Evolutionary conservation across 2,329 filamentous ascomycete genomes (phyloP).

Genomic region (Alternaria gaisen): DNA sequence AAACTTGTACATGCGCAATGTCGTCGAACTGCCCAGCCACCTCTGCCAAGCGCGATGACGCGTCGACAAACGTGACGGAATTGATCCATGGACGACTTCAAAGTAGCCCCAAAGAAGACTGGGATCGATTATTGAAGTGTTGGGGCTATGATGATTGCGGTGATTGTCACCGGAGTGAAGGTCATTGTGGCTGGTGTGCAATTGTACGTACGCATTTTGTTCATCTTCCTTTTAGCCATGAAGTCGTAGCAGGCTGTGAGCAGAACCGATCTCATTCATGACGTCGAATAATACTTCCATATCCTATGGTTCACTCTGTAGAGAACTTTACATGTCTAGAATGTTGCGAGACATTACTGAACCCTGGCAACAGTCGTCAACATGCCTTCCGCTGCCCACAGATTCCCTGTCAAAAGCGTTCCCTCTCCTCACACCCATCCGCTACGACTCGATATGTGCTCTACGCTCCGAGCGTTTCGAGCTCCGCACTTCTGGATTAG

Average conservation of each 20-base stretch:
- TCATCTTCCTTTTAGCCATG: background rate
- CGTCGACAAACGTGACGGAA: conserved; percentile 32
- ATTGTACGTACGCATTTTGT: conserved; percentile 41
- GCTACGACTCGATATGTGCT: conserved; percentile 48
- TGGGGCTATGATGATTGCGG: conserved; percentile 50
- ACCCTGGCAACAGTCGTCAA: conserved; percentile 44
- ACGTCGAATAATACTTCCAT: background rate
- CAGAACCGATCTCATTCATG: background rate
- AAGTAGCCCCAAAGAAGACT: conserved; percentile 42
- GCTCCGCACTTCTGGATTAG: conserved; percentile 54
- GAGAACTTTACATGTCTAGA: background rate
- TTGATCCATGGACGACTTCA: conserved; percentile 37
- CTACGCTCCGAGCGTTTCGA: conserved; percentile 55
- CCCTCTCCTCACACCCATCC: conserved; percentile 53
- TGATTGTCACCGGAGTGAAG: conserved; percentile 47
- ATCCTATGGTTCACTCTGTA: background rate
- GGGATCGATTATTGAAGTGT: conserved; percentile 41
- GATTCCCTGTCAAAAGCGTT: conserved; percentile 49
- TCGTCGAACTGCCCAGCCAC: conserved; percentile 26
- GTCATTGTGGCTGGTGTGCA: conserved; percentile 57
- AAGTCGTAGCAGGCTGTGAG: background rate
- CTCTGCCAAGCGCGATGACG: conserved; percentile 7
- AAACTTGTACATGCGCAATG: conserved; percentile 5
- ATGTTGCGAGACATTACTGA: background rate
- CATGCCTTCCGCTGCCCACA: conserved; percentile 54